These are phyloP conservation scores for Penicillium rolfsii DNA, from an alignment of 2,329 filamentous ascomycete genomes.

Conservation along the genomic window DNA sequence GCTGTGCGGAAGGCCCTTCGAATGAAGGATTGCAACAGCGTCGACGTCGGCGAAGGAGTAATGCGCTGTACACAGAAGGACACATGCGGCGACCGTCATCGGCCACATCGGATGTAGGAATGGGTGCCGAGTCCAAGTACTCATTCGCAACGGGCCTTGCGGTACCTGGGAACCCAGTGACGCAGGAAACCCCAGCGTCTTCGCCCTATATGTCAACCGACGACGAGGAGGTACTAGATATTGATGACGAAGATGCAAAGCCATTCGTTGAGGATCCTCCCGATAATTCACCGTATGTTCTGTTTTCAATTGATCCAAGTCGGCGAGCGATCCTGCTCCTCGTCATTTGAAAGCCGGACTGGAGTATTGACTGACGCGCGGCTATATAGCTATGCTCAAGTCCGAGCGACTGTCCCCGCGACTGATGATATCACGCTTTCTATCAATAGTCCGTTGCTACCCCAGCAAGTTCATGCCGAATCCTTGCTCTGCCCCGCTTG, in stretches of 20 bases:
- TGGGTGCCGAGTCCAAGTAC: slow-evolving; percentile 38
- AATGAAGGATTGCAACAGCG: slow-evolving; percentile 7
- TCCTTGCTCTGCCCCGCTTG: neutral
- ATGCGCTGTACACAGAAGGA: slow-evolving; percentile 17
- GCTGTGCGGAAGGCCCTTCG: slow-evolving; percentile 22
- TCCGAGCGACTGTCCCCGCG: slow-evolving; percentile 76
- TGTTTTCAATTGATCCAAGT: neutral
- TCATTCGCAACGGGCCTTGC: slow-evolving; percentile 37
- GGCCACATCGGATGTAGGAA: slow-evolving; percentile 35
- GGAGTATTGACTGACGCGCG: neutral
- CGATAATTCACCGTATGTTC: slow-evolving; percentile 37
- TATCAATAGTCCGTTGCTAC: slow-evolving; percentile 63
- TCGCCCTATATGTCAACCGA: slow-evolving; percentile 29
- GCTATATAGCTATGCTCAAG: slow-evolving; percentile 64
- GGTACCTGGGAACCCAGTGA: slow-evolving; percentile 30
- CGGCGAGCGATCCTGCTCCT: neutral
- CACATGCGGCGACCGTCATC: slow-evolving; percentile 33
- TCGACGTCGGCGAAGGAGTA: slow-evolving; percentile 21
- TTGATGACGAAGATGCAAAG: slow-evolving; percentile 41
- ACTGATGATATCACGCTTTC: slow-evolving; percentile 77
- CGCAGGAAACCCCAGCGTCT: slow-evolving; percentile 29
- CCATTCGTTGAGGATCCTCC: slow-evolving; percentile 38
- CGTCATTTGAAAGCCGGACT: neutral
- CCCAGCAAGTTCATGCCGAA: neutral
- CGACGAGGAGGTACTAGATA: slow-evolving; percentile 26